These are phyloP conservation scores for Lipomyces orientalis DNA, from an alignment of 805 yeast genomes.

Conservation along the genomic window DNA sequence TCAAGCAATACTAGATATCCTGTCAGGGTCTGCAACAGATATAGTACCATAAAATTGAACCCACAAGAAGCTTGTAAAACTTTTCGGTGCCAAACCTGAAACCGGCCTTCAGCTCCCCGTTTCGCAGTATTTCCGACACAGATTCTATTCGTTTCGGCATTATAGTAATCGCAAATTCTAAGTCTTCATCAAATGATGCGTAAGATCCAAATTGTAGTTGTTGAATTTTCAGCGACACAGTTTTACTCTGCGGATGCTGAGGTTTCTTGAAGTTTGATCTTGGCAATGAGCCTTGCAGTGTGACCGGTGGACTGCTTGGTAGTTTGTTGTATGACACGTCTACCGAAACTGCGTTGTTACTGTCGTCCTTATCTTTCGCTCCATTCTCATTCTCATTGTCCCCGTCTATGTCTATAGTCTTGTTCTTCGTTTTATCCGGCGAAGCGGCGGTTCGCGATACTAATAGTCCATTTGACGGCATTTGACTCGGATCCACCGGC, in stretches of 20 bases:
- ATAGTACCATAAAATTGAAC: neutral
- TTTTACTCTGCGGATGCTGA: constrained; percentile 7
- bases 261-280: constrained; percentile 2
- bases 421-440: neutral
- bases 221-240: constrained; percentile 9
- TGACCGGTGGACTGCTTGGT: neutral
- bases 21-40: neutral
- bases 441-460: neutral
- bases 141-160: constrained; percentile 26
- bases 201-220: constrained; percentile 22
- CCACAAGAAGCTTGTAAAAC: constrained; percentile 12
- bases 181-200: neutral
- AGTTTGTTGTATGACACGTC: neutral
- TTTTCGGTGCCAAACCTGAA: constrained; percentile 8
- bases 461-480: neutral
- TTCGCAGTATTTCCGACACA: constrained; percentile 6
- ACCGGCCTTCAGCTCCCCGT: constrained; percentile 8
- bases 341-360: neutral
- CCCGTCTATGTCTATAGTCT: constrained; percentile 4
- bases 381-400: constrained; percentile 5
- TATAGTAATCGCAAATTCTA: constrained; percentile 15
- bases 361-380: neutral
- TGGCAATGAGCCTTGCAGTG: neutral
- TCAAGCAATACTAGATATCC: constrained; percentile 22
- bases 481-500: neutral